These are phyloP conservation scores for Phytophthora sp. DNA, from an alignment of 352 stramenopile genomes.

Conservation along the genomic window DNA sequence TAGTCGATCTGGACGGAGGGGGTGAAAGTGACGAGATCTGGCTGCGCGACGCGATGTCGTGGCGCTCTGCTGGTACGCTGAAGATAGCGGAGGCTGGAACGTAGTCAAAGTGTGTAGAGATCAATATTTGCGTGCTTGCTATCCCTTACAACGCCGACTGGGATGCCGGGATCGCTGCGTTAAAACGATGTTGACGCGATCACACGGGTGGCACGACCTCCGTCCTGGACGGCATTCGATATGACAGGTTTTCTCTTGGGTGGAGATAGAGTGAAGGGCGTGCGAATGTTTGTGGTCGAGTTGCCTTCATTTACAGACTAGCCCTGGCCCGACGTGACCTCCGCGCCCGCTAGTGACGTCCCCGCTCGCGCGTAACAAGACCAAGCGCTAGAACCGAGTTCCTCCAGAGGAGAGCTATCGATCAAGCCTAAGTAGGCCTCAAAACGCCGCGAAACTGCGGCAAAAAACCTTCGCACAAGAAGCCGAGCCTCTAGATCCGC, in stretches of 20 bases:
- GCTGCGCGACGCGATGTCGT: too few species aligned
- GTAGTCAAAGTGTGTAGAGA: background rate
- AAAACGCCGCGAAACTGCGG: background rate
- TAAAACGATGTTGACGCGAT: constrained; percentile 19
- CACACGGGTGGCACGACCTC: constrained; percentile 25
- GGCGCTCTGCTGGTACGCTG: too few species aligned
- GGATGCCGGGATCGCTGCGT: too few species aligned
- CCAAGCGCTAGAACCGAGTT: background rate
- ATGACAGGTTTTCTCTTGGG: constrained; percentile 29
- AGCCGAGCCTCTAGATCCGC: background rate
- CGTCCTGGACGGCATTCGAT: background rate
- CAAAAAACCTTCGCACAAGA: background rate
- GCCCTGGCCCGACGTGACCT: background rate
- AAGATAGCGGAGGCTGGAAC: too few species aligned
- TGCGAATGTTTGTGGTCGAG: constrained; percentile 34
- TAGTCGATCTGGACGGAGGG: background rate
- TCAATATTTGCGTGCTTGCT: too few species aligned
- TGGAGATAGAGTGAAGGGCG: constrained; percentile 44
- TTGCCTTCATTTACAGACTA: constrained; percentile 18
- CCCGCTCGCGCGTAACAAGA: background rate
- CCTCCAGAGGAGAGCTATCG: background rate
- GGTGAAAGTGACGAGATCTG: too few species aligned
- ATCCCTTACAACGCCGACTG: too few species aligned
- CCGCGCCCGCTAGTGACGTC: background rate
- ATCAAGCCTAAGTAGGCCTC: background rate